Percentiles rank a stretch among this genome's conserved stretches.
Evolutionary conservation across 805 yeast species (phyloP).

Genomic region (Hanseniaspora hatyaiensis): DNA sequence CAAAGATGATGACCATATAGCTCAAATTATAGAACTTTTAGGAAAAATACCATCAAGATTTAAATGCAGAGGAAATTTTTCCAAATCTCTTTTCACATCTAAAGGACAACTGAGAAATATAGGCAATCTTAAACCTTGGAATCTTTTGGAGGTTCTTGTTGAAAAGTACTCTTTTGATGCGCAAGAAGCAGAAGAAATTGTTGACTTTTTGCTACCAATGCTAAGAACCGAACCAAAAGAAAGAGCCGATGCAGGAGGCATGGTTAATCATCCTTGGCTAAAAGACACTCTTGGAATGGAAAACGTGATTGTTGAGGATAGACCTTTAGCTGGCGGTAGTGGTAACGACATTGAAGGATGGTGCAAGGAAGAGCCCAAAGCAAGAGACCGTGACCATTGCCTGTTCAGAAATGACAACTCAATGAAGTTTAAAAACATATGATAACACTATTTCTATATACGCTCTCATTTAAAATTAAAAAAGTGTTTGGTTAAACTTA

Average conservation of each 20-base stretch:
- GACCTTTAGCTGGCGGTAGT: constrained; percentile 51
- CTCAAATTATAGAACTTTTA: constrained; percentile 78
- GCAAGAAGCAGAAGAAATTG: constrained; percentile 56
- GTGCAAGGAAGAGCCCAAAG: constrained; percentile 31
- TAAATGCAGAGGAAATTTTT: constrained; percentile 48
- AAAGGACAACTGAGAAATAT: constrained; percentile 68
- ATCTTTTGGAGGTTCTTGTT: constrained; percentile 60
- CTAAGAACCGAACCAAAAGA: constrained; percentile 60
- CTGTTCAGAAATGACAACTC: neutral
- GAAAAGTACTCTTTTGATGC: constrained; percentile 74
- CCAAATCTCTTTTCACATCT: constrained; percentile 52
- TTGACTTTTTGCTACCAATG: constrained; percentile 79
- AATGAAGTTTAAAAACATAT: constrained; percentile 1
- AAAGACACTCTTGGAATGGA: constrained; percentile 66
- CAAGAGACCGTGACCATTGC: constrained; percentile 5
- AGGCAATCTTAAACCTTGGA: constrained; percentile 79
- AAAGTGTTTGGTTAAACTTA: no score
- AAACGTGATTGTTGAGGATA: constrained; percentile 47
- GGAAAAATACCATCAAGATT: constrained; percentile 55
- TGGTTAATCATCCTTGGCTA: constrained; percentile 79
- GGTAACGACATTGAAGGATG: constrained; percentile 90
- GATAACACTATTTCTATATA: no score
- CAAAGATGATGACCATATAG: constrained; percentile 92
- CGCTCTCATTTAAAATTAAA: no score
- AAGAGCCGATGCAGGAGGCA: constrained; percentile 93